Conservation (phyloP, 2,329 filamentous ascomycete species). For the Penicillium polonicum region DNA sequence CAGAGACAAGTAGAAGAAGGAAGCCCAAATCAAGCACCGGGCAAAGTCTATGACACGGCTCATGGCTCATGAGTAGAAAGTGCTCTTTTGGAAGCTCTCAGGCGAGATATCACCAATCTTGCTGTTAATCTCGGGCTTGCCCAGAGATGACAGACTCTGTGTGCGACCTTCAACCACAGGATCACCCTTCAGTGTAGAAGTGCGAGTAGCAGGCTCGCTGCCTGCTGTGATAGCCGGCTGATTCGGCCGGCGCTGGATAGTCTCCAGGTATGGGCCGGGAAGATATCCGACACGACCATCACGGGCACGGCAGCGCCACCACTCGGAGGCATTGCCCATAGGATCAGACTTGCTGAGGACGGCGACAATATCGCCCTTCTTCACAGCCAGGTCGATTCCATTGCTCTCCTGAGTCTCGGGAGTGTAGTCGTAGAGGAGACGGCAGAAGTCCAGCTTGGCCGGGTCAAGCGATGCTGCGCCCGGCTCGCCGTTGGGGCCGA, state of each 20-base stretch:
- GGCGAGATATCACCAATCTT: constrained; percentile 65
- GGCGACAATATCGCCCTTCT: constrained; percentile 93
- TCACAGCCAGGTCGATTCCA: constrained; percentile 84
- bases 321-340: constrained; percentile 86
- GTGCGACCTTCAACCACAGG: constrained; percentile 24
- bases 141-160: constrained; percentile 33
- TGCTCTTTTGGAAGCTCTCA: constrained; percentile 70
- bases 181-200: constrained; percentile 53
- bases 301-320: constrained; percentile 92
- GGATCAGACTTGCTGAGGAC: constrained; percentile 92
- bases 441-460: constrained; percentile 92
- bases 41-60: neutral
- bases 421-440: constrained; percentile 88
- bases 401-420: constrained; percentile 65
- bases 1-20: neutral
- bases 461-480: constrained; percentile 66
- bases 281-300: constrained; percentile 91
- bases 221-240: constrained; percentile 47
- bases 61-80: constrained; percentile 60
- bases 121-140: constrained; percentile 51
- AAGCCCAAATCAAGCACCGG: neutral
- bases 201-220: constrained; percentile 47
- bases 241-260: constrained; percentile 57
- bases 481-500: constrained; percentile 51
- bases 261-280: constrained; percentile 84